Percentiles rank a stretch among this genome's conserved stretches.
phyloP scores from a whole-genome alignment of 2,329 filamentous ascomycete genomes.

The Lachnellula subtilissima region DNA sequence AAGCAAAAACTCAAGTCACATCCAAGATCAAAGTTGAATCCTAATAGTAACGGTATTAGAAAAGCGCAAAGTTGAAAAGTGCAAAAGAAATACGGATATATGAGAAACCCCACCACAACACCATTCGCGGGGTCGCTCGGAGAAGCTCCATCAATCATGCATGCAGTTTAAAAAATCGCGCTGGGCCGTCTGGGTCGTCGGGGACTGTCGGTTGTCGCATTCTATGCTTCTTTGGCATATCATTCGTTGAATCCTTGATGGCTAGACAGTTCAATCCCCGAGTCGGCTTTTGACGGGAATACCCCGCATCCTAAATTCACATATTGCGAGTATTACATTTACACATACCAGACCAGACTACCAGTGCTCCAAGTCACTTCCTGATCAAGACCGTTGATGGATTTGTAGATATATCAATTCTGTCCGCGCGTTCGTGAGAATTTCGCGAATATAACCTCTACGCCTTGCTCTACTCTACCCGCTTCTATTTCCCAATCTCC shows the following conservation, averaged over 20 bases:
- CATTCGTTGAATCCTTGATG: neutral
- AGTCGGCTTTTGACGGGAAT: neutral
- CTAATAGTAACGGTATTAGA: neutral
- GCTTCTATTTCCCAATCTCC: conserved; percentile 19
- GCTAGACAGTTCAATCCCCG: neutral
- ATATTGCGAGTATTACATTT: neutral
- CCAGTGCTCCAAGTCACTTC: too few relatives aligned
- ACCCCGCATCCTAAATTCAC: neutral
- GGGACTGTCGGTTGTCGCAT: neutral
- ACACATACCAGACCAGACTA: too few relatives aligned
- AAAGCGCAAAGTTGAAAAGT: neutral
- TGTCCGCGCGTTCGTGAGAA: neutral
- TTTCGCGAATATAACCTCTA: neutral
- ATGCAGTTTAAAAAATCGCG: neutral
- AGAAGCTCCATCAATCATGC: neutral
- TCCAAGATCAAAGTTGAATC: neutral
- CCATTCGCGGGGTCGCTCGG: neutral
- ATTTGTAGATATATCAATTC: too few relatives aligned
- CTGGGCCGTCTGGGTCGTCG: neutral
- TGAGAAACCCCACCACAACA: neutral
- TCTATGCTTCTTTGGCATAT: neutral
- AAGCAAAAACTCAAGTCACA: neutral
- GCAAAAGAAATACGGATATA: neutral
- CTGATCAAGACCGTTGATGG: too few relatives aligned
- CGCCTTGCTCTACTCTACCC: neutral